Base-by-base conservation (phyloP, 805 yeast genomes). In the Candida quercuum region DNA sequence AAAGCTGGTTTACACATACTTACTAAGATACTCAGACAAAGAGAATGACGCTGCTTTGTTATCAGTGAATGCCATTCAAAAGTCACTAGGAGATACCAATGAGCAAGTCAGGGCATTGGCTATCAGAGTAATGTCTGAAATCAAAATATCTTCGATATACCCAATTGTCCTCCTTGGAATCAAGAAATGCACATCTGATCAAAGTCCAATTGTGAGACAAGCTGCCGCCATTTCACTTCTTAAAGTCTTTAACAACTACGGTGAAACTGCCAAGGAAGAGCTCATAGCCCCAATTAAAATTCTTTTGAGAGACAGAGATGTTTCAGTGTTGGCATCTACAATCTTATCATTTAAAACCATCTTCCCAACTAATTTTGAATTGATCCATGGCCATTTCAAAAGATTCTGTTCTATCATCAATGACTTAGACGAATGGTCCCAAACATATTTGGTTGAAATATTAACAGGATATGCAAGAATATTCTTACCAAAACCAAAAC, bases 41-140 rank as follows among this genome's bases (percentile, higher is more conserved):
- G 89, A 86, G 48, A 96, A 93, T 9, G 95, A 89, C 56, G 72
- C 86, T n/a, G 93, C 98, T 3, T 69, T 93, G 16, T 67, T 93
- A 32, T 78, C 96, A 1, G 85, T 93, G 46, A 93, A 93, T 59
- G 85, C 97, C 1, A 84, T 93, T 34, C 99, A 93, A 58, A 87
- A 85, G 59, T 71, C 86, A 2, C 61, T 91, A 21, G 66, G 72
- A 9, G 96, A 87, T 49, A 76, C 77, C 46, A 73, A 72, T 42
- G 82, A 94, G 2, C 70, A 75, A 10, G 66, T 72, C 14, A 67
- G 98, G 45, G 74, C 89, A 3, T 65, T 86, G 39, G 81, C 95
- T 0, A 72, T 93, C 31, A 71, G 89, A 37, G 80, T 88, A 12
- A 70, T 93, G 51, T 78, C 93, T 2, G 89, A 91, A n/a, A 81